phyloP scores from a whole-genome alignment of 1,284 basidiomycete genomes.

The Marasmius fiardii region DNA sequence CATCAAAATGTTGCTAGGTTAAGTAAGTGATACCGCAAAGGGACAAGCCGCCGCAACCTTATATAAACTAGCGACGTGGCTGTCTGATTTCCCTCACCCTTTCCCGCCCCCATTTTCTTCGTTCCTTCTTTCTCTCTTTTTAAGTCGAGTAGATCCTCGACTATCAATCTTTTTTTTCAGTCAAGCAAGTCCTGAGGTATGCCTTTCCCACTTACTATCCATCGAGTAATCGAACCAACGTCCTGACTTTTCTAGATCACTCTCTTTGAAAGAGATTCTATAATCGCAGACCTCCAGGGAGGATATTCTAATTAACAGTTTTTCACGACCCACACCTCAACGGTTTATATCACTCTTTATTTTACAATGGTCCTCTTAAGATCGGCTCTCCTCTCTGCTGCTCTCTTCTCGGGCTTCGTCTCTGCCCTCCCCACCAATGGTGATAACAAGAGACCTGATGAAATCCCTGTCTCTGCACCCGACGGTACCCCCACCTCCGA shows the following conservation, averaged over 20 bases:
- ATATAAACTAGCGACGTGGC: slow-evolving; percentile 10
- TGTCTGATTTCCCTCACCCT: slow-evolving; percentile 11
- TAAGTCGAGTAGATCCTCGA: slow-evolving; percentile 66
- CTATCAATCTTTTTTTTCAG: slow-evolving; percentile 20
- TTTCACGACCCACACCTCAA: slow-evolving; percentile 43
- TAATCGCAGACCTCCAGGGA: slow-evolving; percentile 52
- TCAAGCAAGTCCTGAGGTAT: slow-evolving; percentile 1
- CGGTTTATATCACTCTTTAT: slow-evolving; percentile 37
- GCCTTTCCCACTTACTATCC: slow-evolving; percentile 13
- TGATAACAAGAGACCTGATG: slow-evolving; percentile 38
- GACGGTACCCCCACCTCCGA: slow-evolving; percentile 17
- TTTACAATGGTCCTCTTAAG: slow-evolving; percentile 54
- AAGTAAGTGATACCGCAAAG: neutral
- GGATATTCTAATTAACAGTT: slow-evolving; percentile 40
- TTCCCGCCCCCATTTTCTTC: slow-evolving; percentile 21
- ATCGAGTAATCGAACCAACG: neutral
- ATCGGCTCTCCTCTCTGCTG: slow-evolving; percentile 48
- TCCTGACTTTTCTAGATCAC: slow-evolving; percentile 47
- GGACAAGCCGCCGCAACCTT: too few relatives aligned
- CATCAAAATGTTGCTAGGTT: slow-evolving; percentile 12
- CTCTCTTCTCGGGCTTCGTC: slow-evolving; percentile 47
- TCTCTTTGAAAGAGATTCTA: slow-evolving; percentile 71
- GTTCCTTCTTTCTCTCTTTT: slow-evolving; percentile 35
- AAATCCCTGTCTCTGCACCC: slow-evolving; percentile 25
- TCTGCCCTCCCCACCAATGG: slow-evolving; percentile 45